Conservation (phyloP, 2,329 filamentous ascomycete species). For the Elsinoe arachidis region DNA sequence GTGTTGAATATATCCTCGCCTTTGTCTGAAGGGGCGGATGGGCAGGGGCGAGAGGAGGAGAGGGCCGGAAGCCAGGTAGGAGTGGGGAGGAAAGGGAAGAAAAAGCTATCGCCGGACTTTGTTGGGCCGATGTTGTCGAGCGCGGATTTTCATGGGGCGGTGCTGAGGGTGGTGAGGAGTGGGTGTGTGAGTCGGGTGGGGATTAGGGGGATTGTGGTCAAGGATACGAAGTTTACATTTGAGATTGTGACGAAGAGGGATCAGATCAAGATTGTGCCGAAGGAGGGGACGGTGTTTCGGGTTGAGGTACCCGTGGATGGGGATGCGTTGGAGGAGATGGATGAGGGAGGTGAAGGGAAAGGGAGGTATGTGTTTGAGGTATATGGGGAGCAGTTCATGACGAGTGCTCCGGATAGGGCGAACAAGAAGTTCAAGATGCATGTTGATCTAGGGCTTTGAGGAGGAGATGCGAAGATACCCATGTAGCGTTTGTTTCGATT, state of each 20-base stretch:
- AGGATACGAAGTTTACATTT: slow-evolving; percentile 79
- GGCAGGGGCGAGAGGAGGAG: slow-evolving; percentile 6
- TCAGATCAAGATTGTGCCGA: slow-evolving; percentile 56
- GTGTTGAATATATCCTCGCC: slow-evolving; percentile 54
- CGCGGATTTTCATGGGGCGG: slow-evolving; percentile 85
- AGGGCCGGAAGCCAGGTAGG: slow-evolving; percentile 16
- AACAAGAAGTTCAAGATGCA: slow-evolving; percentile 89
- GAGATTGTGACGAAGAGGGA: slow-evolving; percentile 60
- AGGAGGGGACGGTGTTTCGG: slow-evolving; percentile 79
- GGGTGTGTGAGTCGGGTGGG: slow-evolving; percentile 75
- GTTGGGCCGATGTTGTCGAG: slow-evolving; percentile 66
- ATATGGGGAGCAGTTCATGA: slow-evolving; percentile 78
- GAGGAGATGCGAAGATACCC: neutral
- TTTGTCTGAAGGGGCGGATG: slow-evolving; percentile 17
- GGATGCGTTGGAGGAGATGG: slow-evolving; percentile 18
- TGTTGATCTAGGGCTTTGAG: slow-evolving; percentile 64
- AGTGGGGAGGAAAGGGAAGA: slow-evolving; percentile 34
- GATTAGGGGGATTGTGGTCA: slow-evolving; percentile 74
- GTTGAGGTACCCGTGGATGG: slow-evolving; percentile 54
- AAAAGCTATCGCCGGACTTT: slow-evolving; percentile 48
- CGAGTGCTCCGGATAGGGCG: slow-evolving; percentile 71
- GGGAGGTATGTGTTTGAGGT: slow-evolving; percentile 68
- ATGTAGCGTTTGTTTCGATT: slow-evolving; percentile 9
- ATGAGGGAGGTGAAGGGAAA: slow-evolving; percentile 19
- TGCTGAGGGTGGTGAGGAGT: slow-evolving; percentile 73